Evolutionary conservation across 2,329 filamentous ascomycete genomes (phyloP).

Genomic region (Paracoccidioides lutzii): DNA sequence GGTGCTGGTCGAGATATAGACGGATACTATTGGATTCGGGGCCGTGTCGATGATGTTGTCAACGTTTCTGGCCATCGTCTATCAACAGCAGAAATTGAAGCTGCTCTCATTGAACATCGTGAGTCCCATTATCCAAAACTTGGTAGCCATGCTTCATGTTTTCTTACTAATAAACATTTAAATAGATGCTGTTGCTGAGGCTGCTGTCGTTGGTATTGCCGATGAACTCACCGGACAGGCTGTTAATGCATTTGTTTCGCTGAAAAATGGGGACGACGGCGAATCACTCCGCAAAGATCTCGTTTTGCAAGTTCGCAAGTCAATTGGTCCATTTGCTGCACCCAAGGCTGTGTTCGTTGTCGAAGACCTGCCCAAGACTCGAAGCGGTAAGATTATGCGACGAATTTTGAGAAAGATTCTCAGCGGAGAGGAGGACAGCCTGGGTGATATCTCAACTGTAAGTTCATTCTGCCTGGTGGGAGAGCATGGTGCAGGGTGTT

Average conservation of each 20-base stretch:
- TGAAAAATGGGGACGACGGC: conserved; percentile 56
- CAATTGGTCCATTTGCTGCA: conserved; percentile 92
- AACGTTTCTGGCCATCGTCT: conserved; percentile 95
- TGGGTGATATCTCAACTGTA: conserved; percentile 86
- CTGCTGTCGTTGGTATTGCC: conserved; percentile 81
- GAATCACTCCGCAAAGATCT: conserved; percentile 87
- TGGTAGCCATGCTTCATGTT: no score
- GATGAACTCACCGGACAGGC: conserved; percentile 96
- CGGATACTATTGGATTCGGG: conserved; percentile 99
- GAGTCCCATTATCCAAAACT: conserved; percentile 15
- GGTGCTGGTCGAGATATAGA: conserved; percentile 93
- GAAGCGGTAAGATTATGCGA: conserved; percentile 98
- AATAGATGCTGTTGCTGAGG: conserved; percentile 65
- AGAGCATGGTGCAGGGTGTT: no score
- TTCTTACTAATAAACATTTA: conserved; percentile 12
- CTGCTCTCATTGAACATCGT: conserved; percentile 84
- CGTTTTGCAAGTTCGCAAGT: conserved; percentile 87
- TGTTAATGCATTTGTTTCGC: conserved; percentile 87
- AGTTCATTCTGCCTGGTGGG: conserved; percentile 25
- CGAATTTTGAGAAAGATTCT: conserved; percentile 94
- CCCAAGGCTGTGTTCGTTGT: conserved; percentile 89
- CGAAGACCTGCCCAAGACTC: conserved; percentile 89
- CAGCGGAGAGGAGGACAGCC: conserved; percentile 89
- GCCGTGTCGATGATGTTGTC: conserved; percentile 95
- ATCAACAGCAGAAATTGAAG: conserved; percentile 95